A percentile compares a stretch with the other conserved stretches of the same genome.
These are phyloP conservation scores for Calonectria pteridis DNA, from an alignment of 2,329 filamentous ascomycete genomes.

Conservation along the genomic window DNA sequence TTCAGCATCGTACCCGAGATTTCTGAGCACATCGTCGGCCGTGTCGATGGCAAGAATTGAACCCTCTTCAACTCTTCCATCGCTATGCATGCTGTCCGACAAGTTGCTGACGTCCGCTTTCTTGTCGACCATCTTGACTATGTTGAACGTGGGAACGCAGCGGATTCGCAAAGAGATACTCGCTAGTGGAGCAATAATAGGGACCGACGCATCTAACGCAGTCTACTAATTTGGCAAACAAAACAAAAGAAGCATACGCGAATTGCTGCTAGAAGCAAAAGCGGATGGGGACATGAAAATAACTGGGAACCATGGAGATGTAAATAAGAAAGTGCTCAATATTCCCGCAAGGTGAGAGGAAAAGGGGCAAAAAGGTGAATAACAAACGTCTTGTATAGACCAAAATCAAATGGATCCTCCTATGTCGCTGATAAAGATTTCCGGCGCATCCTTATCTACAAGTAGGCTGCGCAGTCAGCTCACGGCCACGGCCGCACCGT, in stretches of 20 bases:
- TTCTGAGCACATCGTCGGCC: neutral
- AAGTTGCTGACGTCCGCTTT: neutral
- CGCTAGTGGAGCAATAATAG: neutral
- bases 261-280: neutral
- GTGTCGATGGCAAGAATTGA: neutral
- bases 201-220: neutral
- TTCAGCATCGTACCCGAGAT: conserved; percentile 4
- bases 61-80: neutral
- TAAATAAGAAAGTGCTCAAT: neutral
- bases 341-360: neutral
- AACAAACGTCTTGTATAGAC: neutral
- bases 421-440: neutral
- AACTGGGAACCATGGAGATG: neutral
- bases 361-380: neutral
- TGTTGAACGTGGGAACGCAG: neutral
- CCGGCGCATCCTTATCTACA: neutral
- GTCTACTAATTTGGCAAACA: neutral
- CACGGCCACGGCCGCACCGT: neutral
- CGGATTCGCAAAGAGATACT: neutral
- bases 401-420: neutral
- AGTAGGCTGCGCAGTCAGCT: neutral
- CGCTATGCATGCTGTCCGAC: neutral
- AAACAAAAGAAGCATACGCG: neutral
- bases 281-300: neutral
- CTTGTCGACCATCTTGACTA: neutral